These are phyloP conservation scores for Cochlearia excelsa DNA, from an alignment of 345 rosid genomes.

Conservation along the genomic window DNA sequence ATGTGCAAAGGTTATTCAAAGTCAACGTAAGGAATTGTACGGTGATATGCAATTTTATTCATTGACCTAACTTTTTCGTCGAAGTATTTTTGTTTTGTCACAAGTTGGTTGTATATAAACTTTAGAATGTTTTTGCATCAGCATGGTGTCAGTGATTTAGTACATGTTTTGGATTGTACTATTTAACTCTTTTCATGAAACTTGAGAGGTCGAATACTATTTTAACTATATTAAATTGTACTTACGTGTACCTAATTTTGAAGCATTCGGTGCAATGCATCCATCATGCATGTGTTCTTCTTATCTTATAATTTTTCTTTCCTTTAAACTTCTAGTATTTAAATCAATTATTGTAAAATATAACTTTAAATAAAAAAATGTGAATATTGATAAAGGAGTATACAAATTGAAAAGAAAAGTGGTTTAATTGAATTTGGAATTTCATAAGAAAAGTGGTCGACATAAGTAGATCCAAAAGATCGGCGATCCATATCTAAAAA, in stretches of 20 bases:
- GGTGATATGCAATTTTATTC: conserved; percentile 21
- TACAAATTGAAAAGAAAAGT: too few species aligned
- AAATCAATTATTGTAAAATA: conserved; percentile 2
- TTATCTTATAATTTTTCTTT: not conserved
- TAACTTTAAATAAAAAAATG: too few species aligned
- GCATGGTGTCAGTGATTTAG: not conserved
- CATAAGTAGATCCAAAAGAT: too few species aligned
- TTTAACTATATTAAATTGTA: not conserved
- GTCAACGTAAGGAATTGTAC: conserved; percentile 21
- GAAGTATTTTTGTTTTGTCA: not conserved
- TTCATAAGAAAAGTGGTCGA: too few species aligned
- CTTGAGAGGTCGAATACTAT: too few species aligned
- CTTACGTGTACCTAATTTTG: conserved; percentile 36
- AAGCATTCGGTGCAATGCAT: conserved; percentile 31
- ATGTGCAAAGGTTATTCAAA: not conserved
- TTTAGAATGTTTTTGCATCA: conserved; percentile 5
- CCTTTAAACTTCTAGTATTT: not conserved
- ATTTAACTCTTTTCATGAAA: not conserved
- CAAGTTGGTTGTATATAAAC: not conserved
- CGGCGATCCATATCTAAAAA: too few species aligned
- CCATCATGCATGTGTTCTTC: conserved; percentile 22
- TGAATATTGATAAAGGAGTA: too few species aligned
- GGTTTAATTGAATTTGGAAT: too few species aligned
- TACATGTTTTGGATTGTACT: not conserved
- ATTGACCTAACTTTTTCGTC: conserved; percentile 12